Conservation (phyloP, 805 yeast genomes). For the Saturnispora serradocipensis region DNA sequence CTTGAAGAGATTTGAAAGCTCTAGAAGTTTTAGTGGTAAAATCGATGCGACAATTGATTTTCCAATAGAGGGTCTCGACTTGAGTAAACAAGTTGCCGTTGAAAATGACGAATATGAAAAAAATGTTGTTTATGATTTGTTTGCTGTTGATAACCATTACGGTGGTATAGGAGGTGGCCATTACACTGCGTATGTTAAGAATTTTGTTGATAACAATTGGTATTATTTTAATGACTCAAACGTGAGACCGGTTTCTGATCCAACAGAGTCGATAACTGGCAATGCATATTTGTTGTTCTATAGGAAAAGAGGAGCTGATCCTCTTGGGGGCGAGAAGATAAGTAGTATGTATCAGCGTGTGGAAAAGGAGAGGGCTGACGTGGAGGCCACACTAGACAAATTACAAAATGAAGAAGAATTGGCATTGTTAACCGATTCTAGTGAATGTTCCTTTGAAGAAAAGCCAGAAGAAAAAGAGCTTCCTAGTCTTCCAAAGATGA, state of each 20-base stretch:
- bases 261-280: constrained; percentile 53
- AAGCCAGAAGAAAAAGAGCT: not conserved
- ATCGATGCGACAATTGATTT: constrained; percentile 78
- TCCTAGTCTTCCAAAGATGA: not conserved
- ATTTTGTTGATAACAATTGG: constrained; percentile 72
- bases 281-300: constrained; percentile 87
- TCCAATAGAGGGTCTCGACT: constrained; percentile 76
- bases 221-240: constrained; percentile 83
- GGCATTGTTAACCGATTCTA: constrained; percentile 1
- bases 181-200: constrained; percentile 83
- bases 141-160: constrained; percentile 91
- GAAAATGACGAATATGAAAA: constrained; percentile 26
- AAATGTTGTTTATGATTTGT: constrained; percentile 59
- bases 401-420: not conserved
- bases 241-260: constrained; percentile 47
- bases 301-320: constrained; percentile 38
- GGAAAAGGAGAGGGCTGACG: constrained; percentile 14
- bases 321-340: constrained; percentile 42
- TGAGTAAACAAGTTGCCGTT: constrained; percentile 45
- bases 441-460: not conserved
- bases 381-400: constrained; percentile 5
- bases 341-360: constrained; percentile 34
- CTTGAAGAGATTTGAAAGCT: constrained; percentile 80
- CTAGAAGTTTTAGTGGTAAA: constrained; percentile 79
- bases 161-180: constrained; percentile 98